phyloP scores from a whole-genome alignment of 2,329 filamentous ascomycete genomes.

The Pseudocercospora cruenta region DNA sequence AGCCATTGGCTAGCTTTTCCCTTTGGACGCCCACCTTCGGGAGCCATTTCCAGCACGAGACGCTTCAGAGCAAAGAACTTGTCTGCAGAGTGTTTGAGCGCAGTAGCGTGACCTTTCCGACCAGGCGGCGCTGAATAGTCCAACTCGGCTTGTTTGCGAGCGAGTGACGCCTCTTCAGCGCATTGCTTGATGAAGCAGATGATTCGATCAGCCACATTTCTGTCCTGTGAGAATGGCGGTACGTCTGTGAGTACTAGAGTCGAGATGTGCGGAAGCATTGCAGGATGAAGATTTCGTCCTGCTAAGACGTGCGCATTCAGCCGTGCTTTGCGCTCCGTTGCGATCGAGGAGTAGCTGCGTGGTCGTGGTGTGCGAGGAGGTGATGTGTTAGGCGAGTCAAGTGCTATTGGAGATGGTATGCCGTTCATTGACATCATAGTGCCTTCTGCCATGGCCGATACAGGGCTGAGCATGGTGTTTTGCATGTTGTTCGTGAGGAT shows the following conservation, averaged over 20 bases:
- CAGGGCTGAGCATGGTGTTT: constrained; percentile 25
- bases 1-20: constrained; percentile 50
- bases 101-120: constrained; percentile 52
- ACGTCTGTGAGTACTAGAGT: constrained; percentile 62
- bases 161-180: constrained; percentile 58
- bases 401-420: constrained; percentile 9
- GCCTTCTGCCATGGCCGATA: constrained; percentile 25
- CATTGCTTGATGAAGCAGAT: constrained; percentile 61
- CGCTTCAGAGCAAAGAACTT: constrained; percentile 57
- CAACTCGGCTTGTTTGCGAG: constrained; percentile 56
- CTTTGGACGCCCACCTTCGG: constrained; percentile 33
- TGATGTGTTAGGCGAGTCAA: constrained; percentile 9
- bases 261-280: constrained; percentile 57
- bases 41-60: constrained; percentile 60
- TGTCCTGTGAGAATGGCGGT: constrained; percentile 42
- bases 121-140: constrained; percentile 64
- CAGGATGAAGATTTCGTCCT: constrained; percentile 53
- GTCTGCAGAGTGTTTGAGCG: constrained; percentile 44
- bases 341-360: constrained; percentile 37
- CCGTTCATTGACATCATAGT: constrained; percentile 16
- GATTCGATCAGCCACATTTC: constrained; percentile 50
- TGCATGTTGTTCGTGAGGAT: constrained; percentile 23
- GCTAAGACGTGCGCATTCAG: constrained; percentile 30
- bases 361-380: constrained; percentile 22
- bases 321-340: constrained; percentile 34